Evolutionary conservation across 305 asterid genomes (phyloP), one percentile per base, ranked within the genome.

Genomic region (Nicotiana rustica): DNA sequence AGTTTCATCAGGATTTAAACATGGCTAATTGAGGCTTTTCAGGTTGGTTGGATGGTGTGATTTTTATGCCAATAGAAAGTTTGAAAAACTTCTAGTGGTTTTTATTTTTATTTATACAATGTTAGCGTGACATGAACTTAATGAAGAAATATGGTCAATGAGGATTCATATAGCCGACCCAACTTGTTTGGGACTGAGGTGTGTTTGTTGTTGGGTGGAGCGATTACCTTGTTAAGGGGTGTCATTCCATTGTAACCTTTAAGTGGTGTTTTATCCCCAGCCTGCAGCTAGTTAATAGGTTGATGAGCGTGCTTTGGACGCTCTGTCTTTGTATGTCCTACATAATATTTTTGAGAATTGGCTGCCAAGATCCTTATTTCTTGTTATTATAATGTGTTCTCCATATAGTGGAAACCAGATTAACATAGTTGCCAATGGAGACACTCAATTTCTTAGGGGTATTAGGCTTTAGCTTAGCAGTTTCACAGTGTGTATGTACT

Each of bases 181-280:
- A 69, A 38, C 77, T 69, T 38, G 77, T 41, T 17, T 69, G 8
- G 29, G 57, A 69, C 35, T 69, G 59, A 18, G 10, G 35, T 17
- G 12, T 69, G 10, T 55, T 38, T 69, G 57, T 69, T 69, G 77
- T 69, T 69, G 57, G 77, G 35, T 69, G 77, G 57, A 69, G n/a
- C 4, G 8, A 18, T 69, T 69, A 69, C 14, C 57, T 38, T 69
- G 19, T 69, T 31, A 69, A 69, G 33, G 10, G 57, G n/a, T 17
- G 52, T 18, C 17, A 38, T 17, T 41, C 57, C 19, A 38, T 41
- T 38, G 77, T 18, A 18, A 41, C 6, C 57, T 41, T 69, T 69
- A 19, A 41, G 35, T 69, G 33, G 57, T 69, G 57, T 41, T 69
- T 38, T 41, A 38, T 69, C 15, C 77, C 33, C n/a, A 18, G 1